Evolutionary conservation across 306 rosid species (phyloP), one percentile per base, ranked within the genome.

Genomic region (Corylus americana): DNA sequence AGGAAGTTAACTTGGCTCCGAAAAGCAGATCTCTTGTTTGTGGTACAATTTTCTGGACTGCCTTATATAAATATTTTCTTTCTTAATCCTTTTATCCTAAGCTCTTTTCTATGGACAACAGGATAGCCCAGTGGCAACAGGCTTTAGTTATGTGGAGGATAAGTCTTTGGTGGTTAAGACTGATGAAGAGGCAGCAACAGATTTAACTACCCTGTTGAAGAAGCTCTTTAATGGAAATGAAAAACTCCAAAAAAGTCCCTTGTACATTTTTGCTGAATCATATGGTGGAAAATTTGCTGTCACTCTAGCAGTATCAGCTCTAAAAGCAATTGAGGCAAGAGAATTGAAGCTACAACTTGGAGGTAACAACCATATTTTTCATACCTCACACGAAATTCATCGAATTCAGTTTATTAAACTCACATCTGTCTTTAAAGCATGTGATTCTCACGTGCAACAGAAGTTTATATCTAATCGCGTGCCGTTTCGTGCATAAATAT

Each of bases 231-330:
- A 59, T 11, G 29, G 35, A 59, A 59, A 59, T 25, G 16, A 8
- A 29, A 25, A 25, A 3, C 66, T 59, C 35, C 66, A 25, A 25
- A 59, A 59, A 59, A 59, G 66, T 20, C 66, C 66, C 29, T 25
- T 59, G 13, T 59, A 59, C 66, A 59, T 59, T 0, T 59, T 59
- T 59, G 14, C 37, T 1, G 66, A 59, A 29, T 59, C 66, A 25
- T 59, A 59, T 25, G 66, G 66, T 59, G 66, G 66, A 59, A 59
- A 59, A 11, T 59, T 59, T 59, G 66, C 66, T 59, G 66, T 59
- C 35, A 59, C 66, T 59, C 66, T 59, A 10, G 66, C 29, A 29
- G 2, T 59, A 59, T 59, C 66, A 8, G 66, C 66, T 59, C 35
- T 59, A 25, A 59, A 59, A 11, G 66, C 35, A 22, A 59, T 59